Base-by-base conservation (phyloP, 2,329 filamentous ascomycete species). In the Penicillium nordicum region DNA sequence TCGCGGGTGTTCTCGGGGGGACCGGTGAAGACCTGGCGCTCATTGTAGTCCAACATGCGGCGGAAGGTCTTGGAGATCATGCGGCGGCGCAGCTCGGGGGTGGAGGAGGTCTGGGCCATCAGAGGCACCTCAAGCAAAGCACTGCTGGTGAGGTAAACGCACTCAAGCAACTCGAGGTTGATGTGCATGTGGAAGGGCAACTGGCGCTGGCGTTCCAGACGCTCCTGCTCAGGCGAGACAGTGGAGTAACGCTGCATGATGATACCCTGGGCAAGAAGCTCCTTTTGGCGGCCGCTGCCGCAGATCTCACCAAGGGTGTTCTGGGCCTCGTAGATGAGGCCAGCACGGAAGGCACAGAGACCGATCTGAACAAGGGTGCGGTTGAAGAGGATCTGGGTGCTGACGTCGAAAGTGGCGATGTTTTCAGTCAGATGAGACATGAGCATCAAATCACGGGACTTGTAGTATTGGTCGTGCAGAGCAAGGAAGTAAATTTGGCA, bases 121-220 rank as follows among this genome's bases (percentile, higher is more conserved):
- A 97, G 87, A 58, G 94, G 94, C 61, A 99, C 97, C 80, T 99
- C 94, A 55, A 99, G 85, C 64, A 99, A 88, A 94, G 99, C 99
- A 79, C 92, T 97, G 82, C 93, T 97, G 49, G 94, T 97, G 57
- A 99, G 84, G 80, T 99, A 99, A 60, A 97, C 93, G 72, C 94
- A 97, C 80, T 99, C 94, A 38, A 99, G 85, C 53, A 99, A 85
- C 77, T 99, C 94, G 50, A 99, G 84, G 82, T 99, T 99, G 82
- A 99, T 99, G 84, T 99, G 94, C 92, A 99, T 97, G 82, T 99
- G 94, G 87, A 99, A 99, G 37, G 94, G 94, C 65, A 99, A 84
- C 79, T 99, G 94, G 69, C 94, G 88, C 79, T 97, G 93, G 74
- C 94, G 90, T 81, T 99, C 94, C 38, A 97, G 84, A 64, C 93